phyloP scores from a whole-genome alignment of 2,329 filamentous ascomycete genomes.

The Diaporthe citri region DNA sequence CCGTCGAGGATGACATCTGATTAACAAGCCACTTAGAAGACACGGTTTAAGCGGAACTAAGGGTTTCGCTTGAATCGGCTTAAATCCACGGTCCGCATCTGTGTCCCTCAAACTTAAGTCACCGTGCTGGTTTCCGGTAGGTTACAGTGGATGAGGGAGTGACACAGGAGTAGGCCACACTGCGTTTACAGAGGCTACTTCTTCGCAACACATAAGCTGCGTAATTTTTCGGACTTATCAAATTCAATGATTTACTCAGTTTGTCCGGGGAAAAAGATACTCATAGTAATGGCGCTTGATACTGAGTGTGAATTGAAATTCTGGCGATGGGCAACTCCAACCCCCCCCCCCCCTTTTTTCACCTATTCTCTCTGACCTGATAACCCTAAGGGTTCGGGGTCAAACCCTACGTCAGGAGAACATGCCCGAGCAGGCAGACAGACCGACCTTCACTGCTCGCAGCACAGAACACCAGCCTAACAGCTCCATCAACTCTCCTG shows the following conservation, averaged over 20 bases:
- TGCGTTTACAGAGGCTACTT: not conserved
- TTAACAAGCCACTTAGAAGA: not conserved
- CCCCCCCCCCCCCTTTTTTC: not conserved
- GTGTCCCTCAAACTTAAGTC: not conserved
- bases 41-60: not conserved
- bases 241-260: no score
- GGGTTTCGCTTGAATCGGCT: not conserved
- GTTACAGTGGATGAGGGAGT: not conserved
- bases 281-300: no score
- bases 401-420: not conserved
- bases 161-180: not conserved
- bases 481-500: not conserved
- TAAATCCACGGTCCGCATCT: not conserved
- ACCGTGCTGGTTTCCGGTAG: not conserved
- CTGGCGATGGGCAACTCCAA: no score
- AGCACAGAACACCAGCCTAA: not conserved
- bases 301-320: no score
- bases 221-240: no score
- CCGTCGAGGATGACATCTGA: not conserved
- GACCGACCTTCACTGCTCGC: not conserved
- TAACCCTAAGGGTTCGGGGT: not conserved
- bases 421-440: not conserved
- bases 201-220: not conserved
- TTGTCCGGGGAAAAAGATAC: not conserved
- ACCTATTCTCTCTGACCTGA: no score